phyloP scores from a whole-genome alignment of 192 early-diverging fungal genomes.

The Neocallimastix lanati region DNA sequence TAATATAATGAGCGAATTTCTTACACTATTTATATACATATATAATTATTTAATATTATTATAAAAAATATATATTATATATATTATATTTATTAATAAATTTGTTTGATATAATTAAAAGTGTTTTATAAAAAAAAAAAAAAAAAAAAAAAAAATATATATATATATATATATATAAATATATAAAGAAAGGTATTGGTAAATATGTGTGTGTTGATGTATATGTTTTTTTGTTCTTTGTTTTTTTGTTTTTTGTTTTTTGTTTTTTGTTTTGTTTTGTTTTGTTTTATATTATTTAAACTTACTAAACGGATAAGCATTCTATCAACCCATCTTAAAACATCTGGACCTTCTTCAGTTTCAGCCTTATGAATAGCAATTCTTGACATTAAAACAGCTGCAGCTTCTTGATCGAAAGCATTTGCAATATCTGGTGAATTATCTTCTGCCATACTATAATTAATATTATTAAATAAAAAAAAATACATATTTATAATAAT shows the following conservation, averaged over 20 bases:
- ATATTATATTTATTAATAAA: too few species aligned
- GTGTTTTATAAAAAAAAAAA: too few species aligned
- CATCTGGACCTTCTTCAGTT: slow-evolving; percentile 89
- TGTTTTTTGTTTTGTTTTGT: too few species aligned
- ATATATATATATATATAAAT: too few species aligned
- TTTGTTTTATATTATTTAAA: not conserved
- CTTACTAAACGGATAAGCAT: slow-evolving; percentile 84
- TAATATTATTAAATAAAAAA: not conserved
- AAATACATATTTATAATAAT: not conserved
- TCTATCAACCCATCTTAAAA: slow-evolving; percentile 89
- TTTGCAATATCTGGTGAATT: slow-evolving; percentile 67
- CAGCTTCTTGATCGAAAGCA: slow-evolving; percentile 94
- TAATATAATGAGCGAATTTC: slow-evolving; percentile 88
- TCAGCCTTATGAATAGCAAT: slow-evolving; percentile 93
- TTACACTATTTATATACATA: slow-evolving; percentile 39
- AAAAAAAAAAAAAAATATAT: too few species aligned
- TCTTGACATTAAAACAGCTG: slow-evolving; percentile 93
- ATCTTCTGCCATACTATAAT: slow-evolving; percentile 45
- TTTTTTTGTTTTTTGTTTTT: too few species aligned
- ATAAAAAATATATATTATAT: too few species aligned
- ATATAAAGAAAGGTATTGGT: too few species aligned
- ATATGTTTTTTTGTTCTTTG: too few species aligned
- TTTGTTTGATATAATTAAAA: too few species aligned
- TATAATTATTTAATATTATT: too few species aligned
- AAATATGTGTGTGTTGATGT: too few species aligned